Evolutionary conservation across 108 stramenopile genomes (phyloP).

Genomic region (Skeletonema potamos): DNA sequence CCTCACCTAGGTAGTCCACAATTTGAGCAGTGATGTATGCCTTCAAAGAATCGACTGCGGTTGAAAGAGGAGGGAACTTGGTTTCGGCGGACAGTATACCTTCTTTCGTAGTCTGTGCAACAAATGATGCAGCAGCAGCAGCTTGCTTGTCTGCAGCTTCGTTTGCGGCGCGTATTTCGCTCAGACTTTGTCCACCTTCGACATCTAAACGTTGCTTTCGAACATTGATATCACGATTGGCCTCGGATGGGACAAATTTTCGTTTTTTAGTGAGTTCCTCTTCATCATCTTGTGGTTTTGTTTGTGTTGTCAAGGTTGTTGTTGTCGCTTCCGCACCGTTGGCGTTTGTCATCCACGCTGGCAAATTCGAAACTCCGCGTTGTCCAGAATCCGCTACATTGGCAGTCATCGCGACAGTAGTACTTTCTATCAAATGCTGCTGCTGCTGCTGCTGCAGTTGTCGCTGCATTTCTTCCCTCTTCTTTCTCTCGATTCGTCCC

Average conservation of each 20-base stretch:
- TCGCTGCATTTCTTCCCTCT: constrained; percentile 17
- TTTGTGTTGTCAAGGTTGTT: constrained; percentile 13
- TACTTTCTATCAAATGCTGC: constrained; percentile 1
- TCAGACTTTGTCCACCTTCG: constrained; percentile 23
- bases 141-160: constrained; percentile 38
- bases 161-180: constrained; percentile 51
- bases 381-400: constrained; percentile 35
- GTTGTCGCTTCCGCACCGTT: constrained; percentile 1
- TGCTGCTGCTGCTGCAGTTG: constrained; percentile 12
- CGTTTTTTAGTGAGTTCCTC: constrained; percentile 30
- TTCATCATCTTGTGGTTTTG: constrained; percentile 23
- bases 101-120: constrained; percentile 32
- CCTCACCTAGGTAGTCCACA: constrained; percentile 72
- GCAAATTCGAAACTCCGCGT: constrained; percentile 77
- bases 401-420: constrained; percentile 11
- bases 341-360: constrained; percentile 81
- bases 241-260: constrained; percentile 48
- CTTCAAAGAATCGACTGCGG: constrained; percentile 29
- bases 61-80: constrained; percentile 53
- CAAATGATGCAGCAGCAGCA: constrained; percentile 15
- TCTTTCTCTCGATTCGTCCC: constrained; percentile 40
- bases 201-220: constrained; percentile 43
- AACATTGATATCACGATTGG: constrained; percentile 46
- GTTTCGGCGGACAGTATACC: constrained; percentile 18
- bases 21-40: constrained; percentile 61